Conservation (phyloP, 2,329 filamentous ascomycete species). For the Diatrype stigma region DNA sequence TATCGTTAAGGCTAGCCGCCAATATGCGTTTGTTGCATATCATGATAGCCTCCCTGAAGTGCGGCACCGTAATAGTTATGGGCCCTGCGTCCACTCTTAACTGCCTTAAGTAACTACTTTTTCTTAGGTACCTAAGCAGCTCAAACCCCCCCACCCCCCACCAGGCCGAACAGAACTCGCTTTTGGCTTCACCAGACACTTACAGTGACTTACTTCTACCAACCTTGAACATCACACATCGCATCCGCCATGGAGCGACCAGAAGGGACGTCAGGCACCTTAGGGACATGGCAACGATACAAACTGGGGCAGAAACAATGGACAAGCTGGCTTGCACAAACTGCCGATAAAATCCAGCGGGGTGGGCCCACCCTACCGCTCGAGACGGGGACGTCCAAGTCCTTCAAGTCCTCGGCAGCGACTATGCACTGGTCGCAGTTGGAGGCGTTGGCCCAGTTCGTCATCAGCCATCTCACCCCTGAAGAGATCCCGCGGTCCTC, state of each 20-base stretch:
- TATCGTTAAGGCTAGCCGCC: too few relatives aligned
- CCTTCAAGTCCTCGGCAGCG: neutral
- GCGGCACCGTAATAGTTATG: too few relatives aligned
- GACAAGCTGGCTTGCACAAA: conserved; percentile 12
- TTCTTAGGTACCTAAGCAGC: too few relatives aligned
- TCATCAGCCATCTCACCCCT: conserved; percentile 16
- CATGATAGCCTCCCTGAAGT: too few relatives aligned
- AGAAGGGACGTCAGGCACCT: conserved; percentile 3
- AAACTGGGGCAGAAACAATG: conserved; percentile 12
- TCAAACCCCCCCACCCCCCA: too few relatives aligned
- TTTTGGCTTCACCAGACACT: too few relatives aligned
- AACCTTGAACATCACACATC: too few relatives aligned
- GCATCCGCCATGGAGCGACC: conserved; percentile 8
- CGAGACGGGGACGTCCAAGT: neutral
- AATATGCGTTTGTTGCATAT: too few relatives aligned
- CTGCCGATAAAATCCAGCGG: conserved; percentile 5
- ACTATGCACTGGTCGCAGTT: conserved; percentile 9
- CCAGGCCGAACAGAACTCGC: too few relatives aligned
- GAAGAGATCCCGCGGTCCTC: conserved; percentile 20
- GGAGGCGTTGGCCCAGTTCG: conserved; percentile 12
- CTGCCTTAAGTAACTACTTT: too few relatives aligned
- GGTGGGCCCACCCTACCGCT: neutral
- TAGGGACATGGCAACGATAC: conserved; percentile 11
- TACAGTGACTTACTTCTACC: too few relatives aligned
- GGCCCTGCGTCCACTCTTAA: too few relatives aligned